A percentile compares a stretch with the other conserved stretches of the same genome.
phyloP scores from a whole-genome alignment of 2,329 filamentous ascomycete genomes.

The Scortechinia acanthostroma region DNA sequence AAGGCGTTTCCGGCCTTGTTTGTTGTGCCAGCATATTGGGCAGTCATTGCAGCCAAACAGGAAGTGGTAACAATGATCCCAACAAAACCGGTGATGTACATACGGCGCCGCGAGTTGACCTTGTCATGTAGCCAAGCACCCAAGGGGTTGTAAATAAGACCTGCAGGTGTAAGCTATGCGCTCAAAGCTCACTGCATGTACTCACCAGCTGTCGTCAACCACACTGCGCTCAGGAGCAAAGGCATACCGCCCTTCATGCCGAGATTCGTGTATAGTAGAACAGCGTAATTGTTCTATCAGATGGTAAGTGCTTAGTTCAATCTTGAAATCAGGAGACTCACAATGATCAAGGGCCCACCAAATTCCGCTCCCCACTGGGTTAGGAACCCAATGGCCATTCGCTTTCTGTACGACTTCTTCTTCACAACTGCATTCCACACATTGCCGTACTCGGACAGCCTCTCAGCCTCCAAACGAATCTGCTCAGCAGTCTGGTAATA shows the following conservation, averaged over 20 bases:
- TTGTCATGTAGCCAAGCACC: slow-evolving; percentile 38
- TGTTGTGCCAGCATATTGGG: slow-evolving; percentile 20
- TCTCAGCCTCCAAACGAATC: slow-evolving; percentile 28
- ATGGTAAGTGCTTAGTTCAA: not conserved
- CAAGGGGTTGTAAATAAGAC: slow-evolving; percentile 36
- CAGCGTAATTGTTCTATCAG: slow-evolving; percentile 29
- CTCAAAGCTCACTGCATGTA: slow-evolving; percentile 9
- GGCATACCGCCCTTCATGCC: slow-evolving; percentile 29
- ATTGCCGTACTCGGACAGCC: slow-evolving; percentile 25
- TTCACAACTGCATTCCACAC: slow-evolving; percentile 31
- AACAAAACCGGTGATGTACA: slow-evolving; percentile 27
- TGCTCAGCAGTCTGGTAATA: slow-evolving; percentile 36
- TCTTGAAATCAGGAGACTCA: slow-evolving; percentile 15
- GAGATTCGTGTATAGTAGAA: slow-evolving; percentile 26
- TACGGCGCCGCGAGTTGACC: slow-evolving; percentile 35
- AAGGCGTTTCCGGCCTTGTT: slow-evolving; percentile 27
- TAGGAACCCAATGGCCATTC: slow-evolving; percentile 40
- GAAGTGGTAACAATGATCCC: slow-evolving; percentile 27
- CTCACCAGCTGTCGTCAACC: slow-evolving; percentile 33
- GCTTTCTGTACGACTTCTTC: slow-evolving; percentile 37
- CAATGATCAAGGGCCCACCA: slow-evolving; percentile 40
- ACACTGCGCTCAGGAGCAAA: slow-evolving; percentile 25
- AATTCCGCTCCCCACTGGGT: slow-evolving; percentile 45
- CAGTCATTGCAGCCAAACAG: slow-evolving; percentile 23
- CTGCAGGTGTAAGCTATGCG: slow-evolving; percentile 12